Percentiles rank a stretch among this genome's conserved stretches.
phyloP scores from a whole-genome alignment of 345 rosid species.

The Sisymbrium altissimum region DNA sequence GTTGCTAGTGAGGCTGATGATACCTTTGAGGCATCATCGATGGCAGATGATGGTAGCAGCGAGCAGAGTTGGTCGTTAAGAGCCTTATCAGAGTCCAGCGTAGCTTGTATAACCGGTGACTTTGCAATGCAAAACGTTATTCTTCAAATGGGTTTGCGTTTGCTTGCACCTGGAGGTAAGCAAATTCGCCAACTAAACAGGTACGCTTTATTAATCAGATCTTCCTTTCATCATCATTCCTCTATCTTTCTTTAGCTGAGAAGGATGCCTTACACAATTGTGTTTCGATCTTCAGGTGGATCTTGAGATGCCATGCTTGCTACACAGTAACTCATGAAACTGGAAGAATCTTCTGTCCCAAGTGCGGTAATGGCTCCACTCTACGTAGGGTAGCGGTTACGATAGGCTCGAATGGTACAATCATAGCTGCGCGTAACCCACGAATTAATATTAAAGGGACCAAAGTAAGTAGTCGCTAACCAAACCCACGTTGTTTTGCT shows the following conservation, averaged over 20 bases:
- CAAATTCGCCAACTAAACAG: slow-evolving; percentile 90
- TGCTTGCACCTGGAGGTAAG: slow-evolving; percentile 86
- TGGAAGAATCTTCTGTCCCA: slow-evolving; percentile 84
- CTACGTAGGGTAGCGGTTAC: slow-evolving; percentile 79
- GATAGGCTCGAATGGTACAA: slow-evolving; percentile 73
- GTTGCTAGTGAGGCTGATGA: slow-evolving; percentile 49
- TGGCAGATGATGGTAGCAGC: slow-evolving; percentile 63
- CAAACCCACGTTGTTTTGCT: background rate
- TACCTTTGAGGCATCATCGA: slow-evolving; percentile 47
- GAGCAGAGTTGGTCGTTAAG: slow-evolving; percentile 87
- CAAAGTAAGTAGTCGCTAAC: slow-evolving; percentile 48
- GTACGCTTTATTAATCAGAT: slow-evolving; percentile 29
- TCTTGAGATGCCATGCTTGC: slow-evolving; percentile 96
- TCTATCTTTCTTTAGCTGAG: background rate
- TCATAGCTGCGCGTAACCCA: slow-evolving; percentile 61
- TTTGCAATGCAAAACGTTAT: slow-evolving; percentile 97
- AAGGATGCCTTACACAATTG: slow-evolving; percentile 4
- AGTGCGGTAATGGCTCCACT: slow-evolving; percentile 97
- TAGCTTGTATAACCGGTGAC: slow-evolving; percentile 91
- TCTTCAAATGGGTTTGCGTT: slow-evolving; percentile 91
- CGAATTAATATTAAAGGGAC: slow-evolving; percentile 76
- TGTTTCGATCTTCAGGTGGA: slow-evolving; percentile 61
- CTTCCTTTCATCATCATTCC: background rate
- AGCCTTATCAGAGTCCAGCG: slow-evolving; percentile 88
- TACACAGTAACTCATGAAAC: slow-evolving; percentile 78